Conservation (phyloP, 257 asterid genomes). For the Solanum lignicaule region DNA sequence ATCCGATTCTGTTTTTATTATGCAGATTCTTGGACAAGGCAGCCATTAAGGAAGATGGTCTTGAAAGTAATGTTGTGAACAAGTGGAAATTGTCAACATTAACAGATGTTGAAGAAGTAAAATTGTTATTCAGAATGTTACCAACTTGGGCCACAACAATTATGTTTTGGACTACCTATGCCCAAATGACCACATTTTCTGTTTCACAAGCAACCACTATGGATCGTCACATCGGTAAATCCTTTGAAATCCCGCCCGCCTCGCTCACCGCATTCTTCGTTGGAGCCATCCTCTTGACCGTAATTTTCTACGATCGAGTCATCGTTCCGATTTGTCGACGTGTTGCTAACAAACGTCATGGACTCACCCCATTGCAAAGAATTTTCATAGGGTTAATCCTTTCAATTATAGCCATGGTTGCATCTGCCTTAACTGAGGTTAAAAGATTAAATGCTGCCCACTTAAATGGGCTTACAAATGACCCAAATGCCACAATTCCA, state of each 20-base stretch:
- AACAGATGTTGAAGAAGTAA: conserved; percentile 87
- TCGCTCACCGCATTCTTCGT: conserved; percentile 72
- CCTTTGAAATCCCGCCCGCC: conserved; percentile 57
- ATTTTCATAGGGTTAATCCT: conserved; percentile 44
- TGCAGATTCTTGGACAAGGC: conserved; percentile 60
- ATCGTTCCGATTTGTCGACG: conserved; percentile 35
- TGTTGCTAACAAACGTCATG: conserved; percentile 33
- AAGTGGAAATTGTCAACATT: conserved; percentile 59
- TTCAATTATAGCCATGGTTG: conserved; percentile 46
- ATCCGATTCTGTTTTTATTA: not conserved
- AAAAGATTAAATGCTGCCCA: conserved; percentile 30
- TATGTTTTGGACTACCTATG: conserved; percentile 69
- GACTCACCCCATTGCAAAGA: conserved; percentile 63
- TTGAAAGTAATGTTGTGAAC: not conserved
- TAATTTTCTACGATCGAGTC: conserved; percentile 44
- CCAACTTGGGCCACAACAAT: conserved; percentile 89
- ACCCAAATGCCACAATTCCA: conserved; percentile 12
- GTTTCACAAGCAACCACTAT: conserved; percentile 79
- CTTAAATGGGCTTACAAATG: conserved; percentile 16
- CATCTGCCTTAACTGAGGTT: conserved; percentile 44
- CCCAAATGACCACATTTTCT: conserved; percentile 78
- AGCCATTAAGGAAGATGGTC: conserved; percentile 36
- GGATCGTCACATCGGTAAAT: conserved; percentile 47
- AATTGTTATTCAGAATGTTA: conserved; percentile 52
- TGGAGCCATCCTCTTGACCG: conserved; percentile 51